Conservation (phyloP, 805 yeast species). For the Dipodascus geniculatus region DNA sequence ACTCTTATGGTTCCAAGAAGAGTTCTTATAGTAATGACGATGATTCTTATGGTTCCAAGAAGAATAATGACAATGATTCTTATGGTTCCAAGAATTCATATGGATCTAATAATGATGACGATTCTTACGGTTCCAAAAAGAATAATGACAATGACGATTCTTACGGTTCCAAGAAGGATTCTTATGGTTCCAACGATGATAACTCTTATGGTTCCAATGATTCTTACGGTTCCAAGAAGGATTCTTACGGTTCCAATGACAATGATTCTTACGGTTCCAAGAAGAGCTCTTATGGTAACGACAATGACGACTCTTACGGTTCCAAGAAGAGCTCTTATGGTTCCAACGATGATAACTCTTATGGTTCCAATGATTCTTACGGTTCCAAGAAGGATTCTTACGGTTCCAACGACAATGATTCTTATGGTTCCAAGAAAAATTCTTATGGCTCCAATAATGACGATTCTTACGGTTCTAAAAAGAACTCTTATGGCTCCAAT, state of each 20-base stretch:
- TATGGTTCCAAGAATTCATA: conserved; percentile 5
- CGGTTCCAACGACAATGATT: background rate
- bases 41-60: conserved; percentile 3
- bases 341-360: conserved; percentile 2
- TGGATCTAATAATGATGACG: conserved; percentile 4
- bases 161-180: conserved; percentile 6
- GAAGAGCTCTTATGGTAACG: background rate
- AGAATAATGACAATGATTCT: background rate
- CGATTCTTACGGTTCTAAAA: conserved; percentile 5
- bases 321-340: conserved; percentile 5
- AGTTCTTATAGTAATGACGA: conserved; percentile 2
- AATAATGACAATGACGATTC: conserved; percentile 2
- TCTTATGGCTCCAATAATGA: background rate
- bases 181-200: conserved; percentile 2
- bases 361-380: background rate
- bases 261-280: conserved; percentile 1
- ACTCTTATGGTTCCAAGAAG: conserved; percentile 6
- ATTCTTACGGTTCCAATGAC: conserved; percentile 5
- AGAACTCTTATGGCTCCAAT: conserved; percentile 6
- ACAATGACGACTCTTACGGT: conserved; percentile 4
- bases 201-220: background rate
- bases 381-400: conserved; percentile 2
- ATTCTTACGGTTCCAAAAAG: conserved; percentile 6
- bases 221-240: background rate
- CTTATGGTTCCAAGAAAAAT: background rate